Percentiles rank a stretch among this genome's conserved stretches.
phyloP scores from a whole-genome alignment of 2,329 filamentous ascomycete species.

The Beauveria varroae region DNA sequence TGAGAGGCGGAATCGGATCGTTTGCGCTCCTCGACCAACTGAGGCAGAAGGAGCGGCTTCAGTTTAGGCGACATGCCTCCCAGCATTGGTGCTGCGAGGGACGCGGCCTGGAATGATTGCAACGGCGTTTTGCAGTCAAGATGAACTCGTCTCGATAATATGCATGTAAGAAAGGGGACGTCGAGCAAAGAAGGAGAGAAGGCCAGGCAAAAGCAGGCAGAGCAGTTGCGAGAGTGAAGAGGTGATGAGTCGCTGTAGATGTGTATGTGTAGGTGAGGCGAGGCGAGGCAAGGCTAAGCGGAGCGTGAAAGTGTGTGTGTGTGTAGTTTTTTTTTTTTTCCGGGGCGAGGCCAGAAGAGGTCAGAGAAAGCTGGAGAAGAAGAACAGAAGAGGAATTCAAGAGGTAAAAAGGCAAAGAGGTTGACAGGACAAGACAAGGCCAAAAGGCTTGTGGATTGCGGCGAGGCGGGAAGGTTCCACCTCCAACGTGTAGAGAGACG shows the following conservation, averaged over 20 bases:
- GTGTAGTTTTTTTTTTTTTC: constrained; percentile 1
- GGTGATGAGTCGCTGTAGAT: not conserved
- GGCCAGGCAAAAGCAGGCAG: not conserved
- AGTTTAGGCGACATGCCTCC: constrained; percentile 39
- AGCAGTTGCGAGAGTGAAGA: not conserved
- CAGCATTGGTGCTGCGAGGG: constrained; percentile 5
- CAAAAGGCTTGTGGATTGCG: constrained; percentile 1
- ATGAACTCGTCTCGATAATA: not conserved
- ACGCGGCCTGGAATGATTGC: constrained; percentile 6
- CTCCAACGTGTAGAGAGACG: constrained; percentile 6
- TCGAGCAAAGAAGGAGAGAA: not conserved
- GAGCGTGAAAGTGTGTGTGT: not conserved
- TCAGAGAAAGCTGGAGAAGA: constrained; percentile 8
- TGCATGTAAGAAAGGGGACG: not conserved
- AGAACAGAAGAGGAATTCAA: not conserved
- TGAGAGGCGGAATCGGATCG: constrained; percentile 24
- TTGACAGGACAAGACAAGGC: not conserved
- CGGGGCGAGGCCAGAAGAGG: not conserved
- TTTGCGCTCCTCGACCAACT: constrained; percentile 44
- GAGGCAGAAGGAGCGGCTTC: constrained; percentile 46
- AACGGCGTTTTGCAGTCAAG: not conserved
- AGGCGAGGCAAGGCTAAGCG: not conserved
- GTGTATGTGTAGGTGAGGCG: not conserved
- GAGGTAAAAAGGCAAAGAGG: not conserved
- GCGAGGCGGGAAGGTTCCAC: constrained; percentile 8